Evolutionary conservation across 768 basidiomycete species (phyloP), one percentile per base, ranked within the genome.

Genomic region (Cyclocybe aegerita): DNA sequence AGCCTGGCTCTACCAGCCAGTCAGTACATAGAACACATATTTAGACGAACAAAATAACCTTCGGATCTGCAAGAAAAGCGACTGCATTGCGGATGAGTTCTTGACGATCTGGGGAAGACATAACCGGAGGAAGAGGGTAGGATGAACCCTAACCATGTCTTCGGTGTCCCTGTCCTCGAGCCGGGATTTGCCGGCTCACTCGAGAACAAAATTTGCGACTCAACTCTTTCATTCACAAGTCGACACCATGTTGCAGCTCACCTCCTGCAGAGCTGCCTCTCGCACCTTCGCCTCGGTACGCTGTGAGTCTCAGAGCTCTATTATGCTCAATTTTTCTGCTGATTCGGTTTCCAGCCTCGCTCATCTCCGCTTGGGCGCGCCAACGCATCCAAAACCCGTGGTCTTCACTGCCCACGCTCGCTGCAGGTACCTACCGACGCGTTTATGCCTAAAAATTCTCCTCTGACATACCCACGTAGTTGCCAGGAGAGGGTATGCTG

Each of bases 1-100:
- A 33, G 84, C 73, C 61, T 88, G 85, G 0, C 88, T 78, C 93
- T 96, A 57, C 37, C 12, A 43, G 2, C 23, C 36, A 38, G 49
- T 39, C 17, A 36, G 16, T 48, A 31, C 11, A 9, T 23, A 7
- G n/a, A 29, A n/a, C 30, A 39, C 4, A 9, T 2, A 7, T 16
- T 33, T 2, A 6, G 46, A 4, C n/a, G 36, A 7, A 43, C 4
- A 29, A 16, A 8, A 35, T 45, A 58, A 86, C 93, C 71, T 89
- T 89, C 42, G 88, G 84, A 67, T 96, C 93, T n/a, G 75, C 73
- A 46, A 97, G 79, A 68, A 97, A 96, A 0, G 81, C 73, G 54
- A 96, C 82, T 0, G 94, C 94, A 72, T 87, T 91, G 38, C 78
- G 81, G 47, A 96, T 63, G 54, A 92, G 78, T 43, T 93, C 89